Conservation (phyloP, 768 basidiomycete genomes). For the Mycena leptocephala region DNA sequence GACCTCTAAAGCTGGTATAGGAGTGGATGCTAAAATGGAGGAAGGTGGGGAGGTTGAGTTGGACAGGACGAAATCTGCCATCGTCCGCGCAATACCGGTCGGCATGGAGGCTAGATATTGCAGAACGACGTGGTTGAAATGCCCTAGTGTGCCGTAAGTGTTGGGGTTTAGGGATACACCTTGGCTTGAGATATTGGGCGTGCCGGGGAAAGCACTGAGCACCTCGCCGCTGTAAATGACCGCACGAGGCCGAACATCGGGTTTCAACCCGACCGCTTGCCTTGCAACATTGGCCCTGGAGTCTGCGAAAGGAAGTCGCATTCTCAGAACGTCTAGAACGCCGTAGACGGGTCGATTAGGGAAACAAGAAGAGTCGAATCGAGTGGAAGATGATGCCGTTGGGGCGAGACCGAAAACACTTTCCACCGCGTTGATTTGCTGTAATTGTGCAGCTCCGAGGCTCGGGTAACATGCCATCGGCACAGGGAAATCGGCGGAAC, state of each 20-base stretch:
- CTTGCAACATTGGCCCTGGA: slow-evolving; percentile 56
- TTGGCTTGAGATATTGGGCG: slow-evolving; percentile 43
- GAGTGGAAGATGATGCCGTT: slow-evolving; percentile 43
- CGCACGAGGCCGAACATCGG: slow-evolving; percentile 62
- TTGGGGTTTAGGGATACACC: slow-evolving; percentile 60
- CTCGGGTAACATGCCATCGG: slow-evolving; percentile 76
- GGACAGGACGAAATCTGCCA: slow-evolving; percentile 67
- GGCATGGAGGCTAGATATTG: slow-evolving; percentile 70
- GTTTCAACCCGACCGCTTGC: slow-evolving; percentile 67
- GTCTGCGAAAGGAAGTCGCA: slow-evolving; percentile 73
- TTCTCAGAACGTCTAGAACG: slow-evolving; percentile 68
- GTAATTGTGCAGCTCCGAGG: slow-evolving; percentile 55
- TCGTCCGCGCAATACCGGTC: slow-evolving; percentile 60
- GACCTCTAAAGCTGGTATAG: slow-evolving; percentile 72
- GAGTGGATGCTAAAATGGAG: slow-evolving; percentile 59
- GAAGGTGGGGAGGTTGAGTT: slow-evolving; percentile 56
- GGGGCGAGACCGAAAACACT: slow-evolving; percentile 67
- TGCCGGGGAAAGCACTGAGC: slow-evolving; percentile 64
- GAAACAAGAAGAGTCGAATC: slow-evolving; percentile 69
- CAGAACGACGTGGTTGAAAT: slow-evolving; percentile 72
- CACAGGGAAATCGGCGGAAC: slow-evolving; percentile 68
- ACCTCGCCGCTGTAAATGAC: slow-evolving; percentile 68
- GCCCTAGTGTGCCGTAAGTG: slow-evolving; percentile 69
- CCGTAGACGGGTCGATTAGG: slow-evolving; percentile 76
- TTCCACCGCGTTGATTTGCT: slow-evolving; percentile 66